phyloP scores from a whole-genome alignment of 441 rosid species.

The Croton laevigatus region DNA sequence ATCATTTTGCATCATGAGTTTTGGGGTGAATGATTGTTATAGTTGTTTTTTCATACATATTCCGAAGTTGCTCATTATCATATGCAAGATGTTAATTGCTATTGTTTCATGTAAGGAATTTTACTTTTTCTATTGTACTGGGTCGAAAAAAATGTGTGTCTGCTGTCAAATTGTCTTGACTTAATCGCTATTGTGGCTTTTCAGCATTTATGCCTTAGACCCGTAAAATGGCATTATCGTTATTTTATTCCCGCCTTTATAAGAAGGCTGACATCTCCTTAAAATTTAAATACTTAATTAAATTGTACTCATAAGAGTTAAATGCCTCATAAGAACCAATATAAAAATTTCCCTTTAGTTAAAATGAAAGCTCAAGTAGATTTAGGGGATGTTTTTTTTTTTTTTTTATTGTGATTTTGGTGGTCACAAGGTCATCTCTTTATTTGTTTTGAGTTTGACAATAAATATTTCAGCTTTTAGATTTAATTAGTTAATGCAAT shows the following conservation, averaged over 20 bases:
- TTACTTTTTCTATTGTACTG: neutral
- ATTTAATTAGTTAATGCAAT: neutral
- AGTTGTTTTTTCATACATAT: neutral
- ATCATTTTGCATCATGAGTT: neutral
- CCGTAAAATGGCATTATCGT: neutral
- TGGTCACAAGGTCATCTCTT: neutral
- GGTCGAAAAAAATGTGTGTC: neutral
- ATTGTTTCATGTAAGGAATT: neutral
- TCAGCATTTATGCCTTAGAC: neutral
- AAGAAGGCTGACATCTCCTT: neutral
- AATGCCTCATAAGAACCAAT: neutral
- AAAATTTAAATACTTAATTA: neutral
- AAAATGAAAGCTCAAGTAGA: neutral
- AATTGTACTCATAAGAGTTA: neutral
- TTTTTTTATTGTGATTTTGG: too few relatives aligned
- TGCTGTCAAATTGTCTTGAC: neutral
- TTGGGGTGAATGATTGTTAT: conserved; percentile 1
- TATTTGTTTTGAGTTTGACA: neutral
- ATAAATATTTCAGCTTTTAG: neutral
- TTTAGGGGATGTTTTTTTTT: neutral
- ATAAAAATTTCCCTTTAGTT: neutral
- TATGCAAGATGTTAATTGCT: neutral
- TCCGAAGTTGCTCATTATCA: neutral
- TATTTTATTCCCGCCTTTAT: neutral
- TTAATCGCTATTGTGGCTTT: neutral